Base-by-base conservation (phyloP, 306 rosid genomes). In the Begonia masoniana region DNA sequence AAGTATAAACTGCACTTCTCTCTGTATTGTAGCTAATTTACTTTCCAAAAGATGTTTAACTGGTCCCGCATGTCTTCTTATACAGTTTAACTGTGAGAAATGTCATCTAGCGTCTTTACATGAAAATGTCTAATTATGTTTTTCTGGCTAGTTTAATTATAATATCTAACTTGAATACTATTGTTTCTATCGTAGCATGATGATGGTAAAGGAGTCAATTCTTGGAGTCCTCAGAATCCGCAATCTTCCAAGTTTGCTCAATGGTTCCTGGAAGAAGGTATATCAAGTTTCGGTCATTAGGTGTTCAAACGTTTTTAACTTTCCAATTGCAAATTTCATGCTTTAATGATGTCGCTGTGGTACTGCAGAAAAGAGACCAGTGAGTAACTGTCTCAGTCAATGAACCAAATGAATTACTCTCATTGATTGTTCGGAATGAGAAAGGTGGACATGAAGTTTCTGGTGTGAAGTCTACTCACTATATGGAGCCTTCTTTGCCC, bases 211-310 rank as follows among this genome's bases (percentile, higher is more conserved):
- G 83, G 43, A 58, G 88, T 77, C 19, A 89, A 77, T 58, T 56
- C 77, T 47, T 66, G 65, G 76, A 71, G 76, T 68, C 76, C 84
- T 49, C 79, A 74, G 52, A 65, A 69, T 50, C 57, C 62, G 52
- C 84, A 86, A 21, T 77, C 95, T 66, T 92, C 99, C 26, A 92
- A 79, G 70, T 87, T 92, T 68, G 95, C 96, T 62, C 85, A 52
- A 55, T 92, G 84, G 96, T 92, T 92, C 73, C 60, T 69, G 55
- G 89, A 92, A 76, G 94, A 85, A 75, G 99, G 99, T 92, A 31
- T 31, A 31, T 31, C 8, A 52, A 55, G 71, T 61, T 14, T 56
- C 23, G 23, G 48, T n/a, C 12, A 16, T 62, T 57, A 54, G 55
- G 51, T 14, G 59, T 68, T 63, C 41, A 56, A 50, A 55, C 51